Base-by-base conservation (phyloP, 2,329 filamentous ascomycete genomes). In the Aspergillus terreus region DNA sequence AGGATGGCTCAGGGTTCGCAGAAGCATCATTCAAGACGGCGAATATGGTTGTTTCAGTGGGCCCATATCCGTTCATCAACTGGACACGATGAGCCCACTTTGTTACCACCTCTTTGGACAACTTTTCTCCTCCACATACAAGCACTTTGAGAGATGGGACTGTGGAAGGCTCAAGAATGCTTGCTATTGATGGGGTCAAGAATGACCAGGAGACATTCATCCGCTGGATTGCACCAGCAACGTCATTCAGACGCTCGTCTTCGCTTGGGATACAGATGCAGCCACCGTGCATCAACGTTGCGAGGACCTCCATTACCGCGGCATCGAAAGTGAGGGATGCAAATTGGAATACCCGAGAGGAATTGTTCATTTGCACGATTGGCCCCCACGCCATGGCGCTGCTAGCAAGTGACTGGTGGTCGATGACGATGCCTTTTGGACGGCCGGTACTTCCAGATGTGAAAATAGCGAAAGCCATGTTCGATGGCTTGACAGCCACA, bases 91-190 rank as follows among this genome's bases (percentile, higher is more conserved):
- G 64, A 12, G 77, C 79, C 92, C 92, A 96, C 44, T 78, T 79
- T 0, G 79, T 76, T 38, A 87, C 82, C 0, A 95, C 88, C 27
- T 83, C 80, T 32, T 83, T 80, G 0, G 88, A 91, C 71, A 96
- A 79, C 2, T 87, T 82, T 68, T 79, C 77, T 36, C 77, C 77
- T 41, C 74, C 75, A 14, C 69, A 65, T 0, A 71, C 65, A 7
- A 80, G 63, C 1, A 70, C 70, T 51, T 77, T 73, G 47, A 79
- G 56, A 4, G 67, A 67, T 51, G 58, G 75, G 32, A 60, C 75
- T 32, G 53, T 70, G 1, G 69, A 66, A 14, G 73, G 71, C 40
- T 72, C 66, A 30, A 76, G 63, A 9, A 74, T 68, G 23, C 63
- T 62, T 9, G 72, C 72, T 40, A 75, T 67, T 0, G 75, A 73